Conservation (phyloP, 305 asterid genomes). For the Caryopteris hybrid region DNA sequence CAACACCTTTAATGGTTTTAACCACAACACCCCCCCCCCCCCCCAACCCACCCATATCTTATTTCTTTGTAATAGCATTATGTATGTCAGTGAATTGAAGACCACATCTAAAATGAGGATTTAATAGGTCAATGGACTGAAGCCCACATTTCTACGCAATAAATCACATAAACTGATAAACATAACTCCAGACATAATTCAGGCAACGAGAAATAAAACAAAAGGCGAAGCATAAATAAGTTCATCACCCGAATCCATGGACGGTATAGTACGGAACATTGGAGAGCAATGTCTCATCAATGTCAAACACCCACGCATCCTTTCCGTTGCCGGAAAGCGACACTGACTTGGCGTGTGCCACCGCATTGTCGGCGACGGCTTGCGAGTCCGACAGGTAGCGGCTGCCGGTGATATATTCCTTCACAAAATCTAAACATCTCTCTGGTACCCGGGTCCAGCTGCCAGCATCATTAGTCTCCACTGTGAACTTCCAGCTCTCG, state of each 20-base stretch:
- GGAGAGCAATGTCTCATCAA: conserved; percentile 72
- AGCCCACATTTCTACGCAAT: neutral
- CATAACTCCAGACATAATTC: neutral
- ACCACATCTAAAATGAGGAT: neutral
- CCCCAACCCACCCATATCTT: too few species aligned
- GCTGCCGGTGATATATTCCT: conserved; percentile 49
- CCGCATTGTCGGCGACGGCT: conserved; percentile 54
- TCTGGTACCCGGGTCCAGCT: conserved; percentile 48
- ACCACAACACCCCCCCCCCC: too few species aligned
- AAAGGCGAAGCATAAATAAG: neutral
- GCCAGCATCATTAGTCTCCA: conserved; percentile 76
- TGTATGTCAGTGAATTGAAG: too few species aligned
- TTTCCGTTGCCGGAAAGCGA: conserved; percentile 39
- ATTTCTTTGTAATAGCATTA: too few species aligned
- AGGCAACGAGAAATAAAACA: neutral
- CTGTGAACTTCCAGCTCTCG: conserved; percentile 75
- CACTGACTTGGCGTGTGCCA: conserved; percentile 41
- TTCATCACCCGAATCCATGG: conserved; percentile 60
- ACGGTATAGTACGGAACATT: conserved; percentile 57
- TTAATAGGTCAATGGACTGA: neutral
- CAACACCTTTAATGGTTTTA: too few species aligned
- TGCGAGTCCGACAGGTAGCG: conserved; percentile 50
- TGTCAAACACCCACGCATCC: conserved; percentile 72
- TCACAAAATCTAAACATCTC: conserved; percentile 45
- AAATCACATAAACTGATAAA: neutral